Conservation (phyloP, 495 filamentous ascomycete species). For the Collariella sp. region DNA sequence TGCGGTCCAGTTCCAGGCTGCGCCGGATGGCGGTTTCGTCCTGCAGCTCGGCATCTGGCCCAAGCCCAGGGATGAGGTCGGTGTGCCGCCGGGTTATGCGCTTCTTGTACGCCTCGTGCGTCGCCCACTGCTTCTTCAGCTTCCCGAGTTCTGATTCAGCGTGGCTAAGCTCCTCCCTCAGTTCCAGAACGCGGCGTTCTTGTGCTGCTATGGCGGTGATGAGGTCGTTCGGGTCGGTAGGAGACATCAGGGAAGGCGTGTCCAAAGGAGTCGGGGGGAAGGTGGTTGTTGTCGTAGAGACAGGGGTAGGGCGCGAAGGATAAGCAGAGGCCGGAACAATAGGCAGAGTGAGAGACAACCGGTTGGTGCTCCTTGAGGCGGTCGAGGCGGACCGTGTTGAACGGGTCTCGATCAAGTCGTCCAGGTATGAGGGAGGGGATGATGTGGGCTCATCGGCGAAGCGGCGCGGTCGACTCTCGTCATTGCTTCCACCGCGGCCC, state of each 20-base stretch:
- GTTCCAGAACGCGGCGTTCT: conserved; percentile 85
- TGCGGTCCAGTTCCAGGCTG: conserved; percentile 48
- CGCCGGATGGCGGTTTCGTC: conserved; percentile 34
- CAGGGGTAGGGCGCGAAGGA: conserved; percentile 37
- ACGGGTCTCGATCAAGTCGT: conserved; percentile 33
- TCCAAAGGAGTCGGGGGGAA: conserved; percentile 44
- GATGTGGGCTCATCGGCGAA: conserved; percentile 19
- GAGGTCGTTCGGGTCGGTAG: conserved; percentile 64
- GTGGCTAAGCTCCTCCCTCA: conserved; percentile 74
- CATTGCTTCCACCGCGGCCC: conserved; percentile 11
- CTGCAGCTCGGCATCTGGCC: conserved; percentile 17
- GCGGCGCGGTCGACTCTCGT: conserved; percentile 14
- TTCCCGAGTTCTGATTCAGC: conserved; percentile 69
- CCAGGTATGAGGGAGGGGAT: conserved; percentile 16
- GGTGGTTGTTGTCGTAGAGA: conserved; percentile 29
- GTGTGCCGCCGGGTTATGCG: conserved; percentile 53
- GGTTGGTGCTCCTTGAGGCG: conserved; percentile 57
- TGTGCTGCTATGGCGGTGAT: conserved; percentile 85
- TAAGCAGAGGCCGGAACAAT: conserved; percentile 42
- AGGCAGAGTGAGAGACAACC: conserved; percentile 74
- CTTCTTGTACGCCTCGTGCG: conserved; percentile 71
- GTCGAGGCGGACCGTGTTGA: conserved; percentile 47
- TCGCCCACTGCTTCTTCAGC: conserved; percentile 75
- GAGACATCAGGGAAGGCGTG: conserved; percentile 35
- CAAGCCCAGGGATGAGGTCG: conserved; percentile 42